Conservation (phyloP, 1,284 basidiomycete species). For the Cryptococcus wingfieldii region DNA sequence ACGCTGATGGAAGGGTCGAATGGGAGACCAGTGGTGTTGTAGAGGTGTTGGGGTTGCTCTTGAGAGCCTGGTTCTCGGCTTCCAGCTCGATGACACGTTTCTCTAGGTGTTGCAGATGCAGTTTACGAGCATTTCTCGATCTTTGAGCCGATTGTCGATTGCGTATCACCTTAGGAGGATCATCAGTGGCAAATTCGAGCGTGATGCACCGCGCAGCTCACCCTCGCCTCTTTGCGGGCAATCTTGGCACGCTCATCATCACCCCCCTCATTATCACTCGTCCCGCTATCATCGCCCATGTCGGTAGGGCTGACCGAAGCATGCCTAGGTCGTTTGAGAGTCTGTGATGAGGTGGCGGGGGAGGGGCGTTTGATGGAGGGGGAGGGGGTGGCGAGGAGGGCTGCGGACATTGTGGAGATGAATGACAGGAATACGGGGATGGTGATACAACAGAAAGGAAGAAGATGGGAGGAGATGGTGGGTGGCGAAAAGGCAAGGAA, state of each 20-base stretch:
- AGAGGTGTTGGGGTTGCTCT: background rate
- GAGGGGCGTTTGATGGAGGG: slow-evolving; percentile 1
- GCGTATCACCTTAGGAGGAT: background rate
- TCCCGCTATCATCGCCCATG: background rate
- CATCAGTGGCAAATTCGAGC: background rate
- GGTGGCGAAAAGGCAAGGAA: background rate
- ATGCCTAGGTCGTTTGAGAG: background rate
- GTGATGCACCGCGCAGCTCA: background rate
- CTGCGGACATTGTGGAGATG: background rate
- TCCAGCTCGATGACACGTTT: background rate
- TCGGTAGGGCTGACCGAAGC: background rate
- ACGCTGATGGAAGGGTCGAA: background rate
- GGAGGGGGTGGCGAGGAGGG: background rate
- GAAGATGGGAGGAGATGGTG: background rate
- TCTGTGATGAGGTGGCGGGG: background rate
- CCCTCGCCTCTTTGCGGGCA: slow-evolving; percentile 1
- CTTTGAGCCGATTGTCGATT: slow-evolving; percentile 2
- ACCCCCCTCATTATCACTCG: background rate
- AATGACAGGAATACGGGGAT: background rate
- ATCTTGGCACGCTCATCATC: background rate
- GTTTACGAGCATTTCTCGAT: background rate
- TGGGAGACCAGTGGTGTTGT: background rate
- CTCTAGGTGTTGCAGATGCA: background rate
- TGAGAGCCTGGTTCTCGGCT: background rate
- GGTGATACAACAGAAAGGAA: background rate